phyloP scores from a whole-genome alignment of 2,329 filamentous ascomycete genomes.

The Sphaerulina musiva region DNA sequence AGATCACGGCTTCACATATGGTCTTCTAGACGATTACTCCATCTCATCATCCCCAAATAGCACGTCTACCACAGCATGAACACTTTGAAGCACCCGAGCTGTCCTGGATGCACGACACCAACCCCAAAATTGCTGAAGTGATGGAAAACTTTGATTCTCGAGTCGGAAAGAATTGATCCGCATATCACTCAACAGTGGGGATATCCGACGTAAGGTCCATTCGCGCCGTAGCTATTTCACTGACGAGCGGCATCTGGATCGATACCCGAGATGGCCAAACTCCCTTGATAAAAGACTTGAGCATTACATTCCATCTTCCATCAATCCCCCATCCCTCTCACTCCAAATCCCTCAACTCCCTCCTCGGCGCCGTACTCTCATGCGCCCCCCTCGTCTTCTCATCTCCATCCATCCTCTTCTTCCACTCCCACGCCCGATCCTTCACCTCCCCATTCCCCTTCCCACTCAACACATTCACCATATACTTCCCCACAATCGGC shows the following conservation, averaged over 20 bases:
- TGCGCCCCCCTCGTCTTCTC: constrained; percentile 13
- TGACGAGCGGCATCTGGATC: constrained; percentile 15
- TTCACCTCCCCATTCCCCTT: constrained; percentile 35
- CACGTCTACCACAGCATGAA: neutral
- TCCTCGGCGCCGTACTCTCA: constrained; percentile 17
- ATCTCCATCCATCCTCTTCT: constrained; percentile 15
- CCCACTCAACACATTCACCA: constrained; percentile 40
- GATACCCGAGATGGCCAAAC: neutral
- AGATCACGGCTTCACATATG: constrained; percentile 1
- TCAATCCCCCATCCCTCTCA: neutral
- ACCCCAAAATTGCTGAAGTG: neutral
- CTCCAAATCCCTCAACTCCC: constrained; percentile 14
- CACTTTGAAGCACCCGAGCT: constrained; percentile 11
- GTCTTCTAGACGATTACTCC: neutral
- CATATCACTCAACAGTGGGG: neutral
- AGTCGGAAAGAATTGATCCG: neutral
- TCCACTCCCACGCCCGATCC: constrained; percentile 26
- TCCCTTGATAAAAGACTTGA: no score
- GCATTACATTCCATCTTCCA: no score
- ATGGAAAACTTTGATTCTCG: neutral
- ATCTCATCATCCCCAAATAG: neutral
- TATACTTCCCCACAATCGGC: constrained; percentile 56
- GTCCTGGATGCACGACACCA: constrained; percentile 4
- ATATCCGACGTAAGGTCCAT: constrained; percentile 15
- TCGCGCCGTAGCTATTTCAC: constrained; percentile 11